Evolutionary conservation across 768 basidiomycete species (phyloP), one percentile per base, ranked within the genome.

Genomic region (Trametes cinnabarina): DNA sequence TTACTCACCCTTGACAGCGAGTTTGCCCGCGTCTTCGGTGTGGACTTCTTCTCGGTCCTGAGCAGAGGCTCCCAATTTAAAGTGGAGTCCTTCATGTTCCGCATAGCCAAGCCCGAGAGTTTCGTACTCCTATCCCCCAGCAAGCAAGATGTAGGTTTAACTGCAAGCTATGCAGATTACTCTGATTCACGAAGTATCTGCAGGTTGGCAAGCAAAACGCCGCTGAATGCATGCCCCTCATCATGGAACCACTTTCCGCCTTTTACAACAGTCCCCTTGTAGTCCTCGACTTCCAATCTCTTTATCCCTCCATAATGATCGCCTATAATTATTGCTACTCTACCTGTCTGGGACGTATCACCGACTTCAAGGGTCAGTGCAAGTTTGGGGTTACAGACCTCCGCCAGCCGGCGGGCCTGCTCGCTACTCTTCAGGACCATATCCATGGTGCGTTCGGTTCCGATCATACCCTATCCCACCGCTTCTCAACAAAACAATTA

Each of bases 271-370:
- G 90, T 63, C 97, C 97, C 4, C 78, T 99, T 12, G 76, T 98
- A 34, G 95, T 99, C 0, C 78, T 99, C 54, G 97, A 99, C 71
- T 99, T 98, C 70, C 93, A 97, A 66, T 94, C 90, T 2, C 79
- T 99, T 23, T 99, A 99, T 70, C 97, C 97, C 0, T 97, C 94
- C 0, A 78, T 98, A 58, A 98, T 98, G 96, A 96, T 98, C 64
- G 96, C 94, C 6, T 95, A 99, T 74, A 98, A 98, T 71, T 94
- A 94, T 71, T 94, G 92, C 67, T 95, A 94, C 69, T 98, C 95
- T 25, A 99, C 97, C 2, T 98, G 95, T 70, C 79, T 99, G 28
- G 97, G 97, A 10, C 84, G 95, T 12, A 78, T 92, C 37, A 77
- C 79, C n/a, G 79, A 86, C n/a, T 96, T 95, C 73, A 87, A 93